These are phyloP conservation scores for Neofusicoccum parvum DNA, from an alignment of 2,329 filamentous ascomycete species.

Conservation along the genomic window DNA sequence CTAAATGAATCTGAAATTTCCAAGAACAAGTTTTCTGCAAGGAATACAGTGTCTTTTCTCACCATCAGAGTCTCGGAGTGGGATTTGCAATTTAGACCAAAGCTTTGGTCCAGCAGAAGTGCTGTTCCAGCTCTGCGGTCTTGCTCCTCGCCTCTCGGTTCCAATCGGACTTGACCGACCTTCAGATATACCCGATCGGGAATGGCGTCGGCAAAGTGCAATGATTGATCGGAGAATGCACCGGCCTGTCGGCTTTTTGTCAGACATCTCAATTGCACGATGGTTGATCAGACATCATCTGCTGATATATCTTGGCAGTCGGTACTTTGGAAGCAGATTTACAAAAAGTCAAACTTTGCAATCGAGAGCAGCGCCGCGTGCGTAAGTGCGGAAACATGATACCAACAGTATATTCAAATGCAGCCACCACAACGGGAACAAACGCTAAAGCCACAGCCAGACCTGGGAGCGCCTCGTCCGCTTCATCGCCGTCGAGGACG, in stretches of 20 bases:
- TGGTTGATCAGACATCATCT: neutral
- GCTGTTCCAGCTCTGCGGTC: no score
- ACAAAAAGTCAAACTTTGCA: neutral
- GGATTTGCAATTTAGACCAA: no score
- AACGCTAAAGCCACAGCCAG: neutral
- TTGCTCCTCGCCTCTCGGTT: no score
- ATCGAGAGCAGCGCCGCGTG: neutral
- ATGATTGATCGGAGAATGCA: neutral
- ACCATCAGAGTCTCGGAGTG: no score
- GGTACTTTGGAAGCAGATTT: neutral
- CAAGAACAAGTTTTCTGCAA: neutral
- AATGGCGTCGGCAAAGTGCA: neutral
- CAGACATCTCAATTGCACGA: neutral
- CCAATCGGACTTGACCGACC: constrained; percentile 50
- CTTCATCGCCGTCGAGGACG: constrained; percentile 27
- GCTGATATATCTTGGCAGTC: neutral
- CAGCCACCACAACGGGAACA: neutral
- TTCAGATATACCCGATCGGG: constrained; percentile 28
- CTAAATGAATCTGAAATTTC: neutral
- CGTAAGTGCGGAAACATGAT: neutral
- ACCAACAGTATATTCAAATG: neutral
- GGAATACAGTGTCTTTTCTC: neutral
- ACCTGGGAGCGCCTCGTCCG: constrained; percentile 26
- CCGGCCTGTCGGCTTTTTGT: neutral
- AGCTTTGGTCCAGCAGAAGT: no score